Evolutionary conservation across 2,329 filamentous ascomycete species (phyloP), one percentile per base, ranked within the genome.

Genomic region (Rachicladosporium sp.): DNA sequence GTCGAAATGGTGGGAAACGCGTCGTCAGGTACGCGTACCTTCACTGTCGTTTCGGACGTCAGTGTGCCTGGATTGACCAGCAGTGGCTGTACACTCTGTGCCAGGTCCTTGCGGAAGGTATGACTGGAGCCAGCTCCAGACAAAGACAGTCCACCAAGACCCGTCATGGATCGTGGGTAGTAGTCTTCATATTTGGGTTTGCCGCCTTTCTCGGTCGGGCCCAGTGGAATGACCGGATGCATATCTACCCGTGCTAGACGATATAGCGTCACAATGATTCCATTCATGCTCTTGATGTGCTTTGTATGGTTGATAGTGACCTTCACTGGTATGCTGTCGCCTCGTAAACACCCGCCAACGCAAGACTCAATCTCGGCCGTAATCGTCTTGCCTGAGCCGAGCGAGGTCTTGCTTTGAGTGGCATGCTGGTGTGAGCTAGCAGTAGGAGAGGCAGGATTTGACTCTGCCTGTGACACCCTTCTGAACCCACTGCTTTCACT

Each of bases 61-160:
- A 95, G 69, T 1, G 80, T 86, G 19, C 61, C 66, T 1, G 88
- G 89, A 53, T 96, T 82, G 40, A 96, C 80, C 40, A 95, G 85
- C 35, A 98, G 69, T 4, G 91, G 88, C 12, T 83, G 81, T 41
- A 93, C 85, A 1, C 82, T 80, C 59, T 98, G 91, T 4, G 84
- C 81, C 3, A 98, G 67, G 58, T 98, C 91, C 59, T 96, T 96
- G 39, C 91, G 81, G 58, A 95, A 96, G n/a, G 91, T 74, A 59
- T 88, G 91, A 56, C 79, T 89, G 2, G 87, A 88, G 30, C 85
- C 81, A 5, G 83, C 82, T 1, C 86, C 91, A 1, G 84, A 85
- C 31, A 96, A 69, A 1, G 88, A 93, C 19, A 96, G 67, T 0
- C 88, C 88, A 10, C 83, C 84, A 6, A 95, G 71, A 0, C 87